Evolutionary conservation across 208 protist genomes (phyloP).

Genomic region (Wallacemonas sp.): DNA sequence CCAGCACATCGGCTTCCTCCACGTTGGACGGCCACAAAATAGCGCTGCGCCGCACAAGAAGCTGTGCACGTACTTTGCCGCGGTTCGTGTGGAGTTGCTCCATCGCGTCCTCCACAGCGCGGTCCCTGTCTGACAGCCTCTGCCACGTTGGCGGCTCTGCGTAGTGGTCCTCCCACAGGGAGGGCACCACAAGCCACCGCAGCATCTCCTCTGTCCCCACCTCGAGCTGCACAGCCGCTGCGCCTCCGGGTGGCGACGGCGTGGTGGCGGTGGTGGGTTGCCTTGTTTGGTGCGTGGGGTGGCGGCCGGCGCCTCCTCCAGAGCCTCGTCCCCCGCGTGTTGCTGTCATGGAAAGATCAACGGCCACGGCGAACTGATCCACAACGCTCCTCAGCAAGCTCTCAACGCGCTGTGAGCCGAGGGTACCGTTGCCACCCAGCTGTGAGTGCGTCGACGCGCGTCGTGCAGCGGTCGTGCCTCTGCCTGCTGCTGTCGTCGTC

Average conservation of each 20-base stretch:
- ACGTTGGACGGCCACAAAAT: conserved; percentile 33
- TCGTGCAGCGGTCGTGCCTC: too few species aligned
- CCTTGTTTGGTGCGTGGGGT: too few species aligned
- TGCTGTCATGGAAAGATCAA: background rate
- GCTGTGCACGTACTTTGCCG: background rate
- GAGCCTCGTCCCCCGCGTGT: background rate
- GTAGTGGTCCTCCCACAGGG: conserved; percentile 35
- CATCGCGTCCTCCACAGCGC: background rate
- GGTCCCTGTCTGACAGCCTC: background rate
- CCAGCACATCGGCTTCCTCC: conserved; percentile 12
- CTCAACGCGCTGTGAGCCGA: background rate
- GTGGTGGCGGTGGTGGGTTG: background rate
- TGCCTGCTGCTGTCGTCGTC: too few species aligned
- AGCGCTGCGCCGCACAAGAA: conserved; percentile 21
- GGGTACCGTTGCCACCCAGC: background rate
- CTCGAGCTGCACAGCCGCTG: background rate
- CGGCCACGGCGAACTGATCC: background rate
- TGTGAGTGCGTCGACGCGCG: background rate
- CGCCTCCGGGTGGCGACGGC: background rate
- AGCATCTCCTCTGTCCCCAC: background rate
- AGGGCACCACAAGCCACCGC: conserved; percentile 16
- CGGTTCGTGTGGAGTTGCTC: background rate
- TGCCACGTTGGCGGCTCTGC: conserved; percentile 14
- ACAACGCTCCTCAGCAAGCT: background rate
- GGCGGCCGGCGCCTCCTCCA: background rate